Evolutionary conservation across 305 asterid genomes (phyloP).

Genomic region (Ajuga reptans): DNA sequence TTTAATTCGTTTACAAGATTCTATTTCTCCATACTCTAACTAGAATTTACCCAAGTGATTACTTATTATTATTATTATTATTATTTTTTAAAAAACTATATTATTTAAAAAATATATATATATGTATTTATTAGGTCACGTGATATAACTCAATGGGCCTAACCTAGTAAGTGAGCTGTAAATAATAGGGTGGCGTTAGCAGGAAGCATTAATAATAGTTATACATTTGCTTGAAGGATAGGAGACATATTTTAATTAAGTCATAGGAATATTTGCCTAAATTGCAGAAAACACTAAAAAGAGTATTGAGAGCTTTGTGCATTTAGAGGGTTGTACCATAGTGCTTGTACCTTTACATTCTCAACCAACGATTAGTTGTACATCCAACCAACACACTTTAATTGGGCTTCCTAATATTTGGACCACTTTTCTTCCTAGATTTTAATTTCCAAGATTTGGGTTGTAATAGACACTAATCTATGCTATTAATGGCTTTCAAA

Average conservation of each 20-base stretch:
- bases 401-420: no score
- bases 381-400: no score
- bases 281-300: conserved; percentile 12
- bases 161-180: not conserved
- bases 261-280: conserved; percentile 4
- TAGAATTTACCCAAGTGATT: no score
- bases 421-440: no score
- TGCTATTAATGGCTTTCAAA: no score
- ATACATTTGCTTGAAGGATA: not conserved
- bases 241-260: conserved; percentile 17
- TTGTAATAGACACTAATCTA: no score
- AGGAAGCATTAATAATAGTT: conserved; percentile 10
- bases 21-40: no score
- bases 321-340: conserved; percentile 17
- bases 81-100: no score
- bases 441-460: no score
- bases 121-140: not conserved
- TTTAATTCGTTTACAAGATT: no score
- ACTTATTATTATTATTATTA: no score
- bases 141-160: not conserved
- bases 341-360: conserved; percentile 1
- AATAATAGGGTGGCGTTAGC: not conserved
- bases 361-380: conserved; percentile 13
- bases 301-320: not conserved
- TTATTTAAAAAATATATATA: no score